Evolutionary conservation across 208 protist genomes (phyloP), one percentile per base, ranked within the genome.

Genomic region (Porcisia deanei): DNA sequence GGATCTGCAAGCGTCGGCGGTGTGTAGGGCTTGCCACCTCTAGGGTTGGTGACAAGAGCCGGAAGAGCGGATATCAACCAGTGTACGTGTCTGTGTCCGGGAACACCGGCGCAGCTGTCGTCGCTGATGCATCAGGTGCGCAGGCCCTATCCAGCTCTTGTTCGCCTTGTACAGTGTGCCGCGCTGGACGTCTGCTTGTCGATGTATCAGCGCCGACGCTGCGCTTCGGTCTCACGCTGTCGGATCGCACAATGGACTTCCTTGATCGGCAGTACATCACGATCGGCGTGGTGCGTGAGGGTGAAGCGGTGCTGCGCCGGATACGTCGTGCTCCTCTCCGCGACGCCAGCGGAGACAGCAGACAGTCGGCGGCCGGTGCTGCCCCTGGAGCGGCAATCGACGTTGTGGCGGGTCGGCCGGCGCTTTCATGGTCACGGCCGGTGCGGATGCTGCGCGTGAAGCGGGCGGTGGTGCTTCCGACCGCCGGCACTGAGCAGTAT

Each of bases 251-350:
- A 18, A 73, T 91, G 55, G 87, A 92, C 37, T 90, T 89, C 52
- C 76, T 94, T 30, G 88, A 93, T n/a, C 64, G 37, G 12, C 76
- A 84, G 52, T 94, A 84, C 73, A 73, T 94, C 39, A 71, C 88
- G 4, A 78, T 96, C 49, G 92, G 92, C 14, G 71, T 80, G 25
- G 85, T 96, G 55, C 71, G 77, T 4, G 92, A 96, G 68, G 92
- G 88, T 2, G 72, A 80, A n/a, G 34, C 61, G 39, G 81, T 88
- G 10, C 75, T 94, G 71, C 66, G 79, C n/a, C 79, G 82, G 16
- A 81, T 93, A 65, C 85, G 83, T 14, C 73, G 76, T 22, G 76
- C 80, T 0, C 82, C 86, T 1, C 57, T 81, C 57, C 79, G 65
- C 41, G 3, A 57, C 39, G 8, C 53, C 71, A 39, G 49, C 39